Percentiles rank a stretch among this genome's conserved stretches.
These are phyloP conservation scores for Magnolia sinica DNA, from an alignment of 164 flowering plant genomes.

Conservation along the genomic window DNA sequence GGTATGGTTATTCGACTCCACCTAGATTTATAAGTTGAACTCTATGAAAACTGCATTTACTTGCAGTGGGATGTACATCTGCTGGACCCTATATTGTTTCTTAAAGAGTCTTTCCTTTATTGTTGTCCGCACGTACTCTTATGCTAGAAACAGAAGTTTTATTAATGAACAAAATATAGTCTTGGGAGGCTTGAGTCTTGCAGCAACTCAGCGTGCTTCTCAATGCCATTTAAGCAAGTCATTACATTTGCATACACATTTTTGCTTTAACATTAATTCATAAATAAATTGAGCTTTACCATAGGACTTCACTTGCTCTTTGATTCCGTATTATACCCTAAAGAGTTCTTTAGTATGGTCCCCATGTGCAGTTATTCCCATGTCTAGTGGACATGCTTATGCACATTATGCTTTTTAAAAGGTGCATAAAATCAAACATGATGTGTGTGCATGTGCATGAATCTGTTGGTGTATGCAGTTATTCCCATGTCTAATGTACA, in stretches of 20 bases:
- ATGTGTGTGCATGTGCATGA: too few relatives aligned
- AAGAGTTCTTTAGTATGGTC: background rate
- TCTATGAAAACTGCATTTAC: background rate
- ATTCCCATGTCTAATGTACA: too few relatives aligned
- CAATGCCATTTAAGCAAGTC: too few relatives aligned
- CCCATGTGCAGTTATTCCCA: background rate
- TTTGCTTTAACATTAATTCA: too few relatives aligned
- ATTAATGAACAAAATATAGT: too few relatives aligned
- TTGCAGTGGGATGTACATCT: background rate
- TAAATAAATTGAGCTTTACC: background rate
- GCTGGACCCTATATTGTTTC: background rate
- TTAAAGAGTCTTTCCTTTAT: background rate
- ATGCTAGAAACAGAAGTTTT: too few relatives aligned
- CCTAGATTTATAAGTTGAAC: background rate
- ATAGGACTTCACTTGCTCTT: background rate
- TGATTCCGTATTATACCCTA: background rate
- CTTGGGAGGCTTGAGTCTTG: too few relatives aligned
- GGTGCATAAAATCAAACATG: background rate
- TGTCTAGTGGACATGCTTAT: background rate
- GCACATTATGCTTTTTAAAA: background rate
- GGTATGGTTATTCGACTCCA: background rate
- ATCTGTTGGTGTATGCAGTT: too few relatives aligned
- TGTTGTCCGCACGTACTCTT: too few relatives aligned
- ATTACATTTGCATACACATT: too few relatives aligned
- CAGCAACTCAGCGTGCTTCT: too few relatives aligned